Evolutionary conservation across 306 rosid genomes (phyloP).

Genomic region (Phaseolus lunatus): DNA sequence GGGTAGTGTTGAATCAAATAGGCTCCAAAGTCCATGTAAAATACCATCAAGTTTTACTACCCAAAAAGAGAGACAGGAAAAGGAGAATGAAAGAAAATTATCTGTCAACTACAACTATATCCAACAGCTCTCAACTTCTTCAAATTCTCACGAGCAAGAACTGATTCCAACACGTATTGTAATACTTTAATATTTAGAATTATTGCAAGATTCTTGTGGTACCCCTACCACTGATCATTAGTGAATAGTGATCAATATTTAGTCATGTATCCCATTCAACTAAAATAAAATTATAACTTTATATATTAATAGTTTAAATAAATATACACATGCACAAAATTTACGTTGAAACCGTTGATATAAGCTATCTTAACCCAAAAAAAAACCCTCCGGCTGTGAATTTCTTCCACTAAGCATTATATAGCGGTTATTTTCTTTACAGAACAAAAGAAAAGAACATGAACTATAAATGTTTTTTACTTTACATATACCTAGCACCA

Average conservation of each 20-base stretch:
- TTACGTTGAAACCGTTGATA: not conserved
- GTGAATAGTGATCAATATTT: not conserved
- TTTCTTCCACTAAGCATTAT: conserved; percentile 13
- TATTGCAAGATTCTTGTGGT: not conserved
- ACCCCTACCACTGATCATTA: not conserved
- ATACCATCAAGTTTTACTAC: not conserved
- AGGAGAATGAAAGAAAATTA: not conserved
- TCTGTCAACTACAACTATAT: not conserved
- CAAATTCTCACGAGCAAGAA: conserved; percentile 15
- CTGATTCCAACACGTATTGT: not conserved
- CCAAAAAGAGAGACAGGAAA: not conserved
- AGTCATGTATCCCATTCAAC: not conserved
- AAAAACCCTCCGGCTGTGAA: not conserved
- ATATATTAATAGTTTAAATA: too few relatives aligned
- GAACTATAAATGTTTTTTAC: not conserved
- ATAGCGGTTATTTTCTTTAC: not conserved
- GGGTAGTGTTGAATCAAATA: conserved; percentile 26
- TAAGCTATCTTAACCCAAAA: not conserved
- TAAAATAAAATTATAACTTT: not conserved
- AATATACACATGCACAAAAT: too few relatives aligned
- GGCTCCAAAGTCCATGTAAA: conserved; percentile 27
- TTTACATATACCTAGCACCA: not conserved
- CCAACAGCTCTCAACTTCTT: not conserved
- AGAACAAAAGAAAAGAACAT: not conserved
- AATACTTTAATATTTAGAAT: not conserved